Evolutionary conservation across 441 rosid genomes (phyloP).

Genomic region (Populus hybrid): DNA sequence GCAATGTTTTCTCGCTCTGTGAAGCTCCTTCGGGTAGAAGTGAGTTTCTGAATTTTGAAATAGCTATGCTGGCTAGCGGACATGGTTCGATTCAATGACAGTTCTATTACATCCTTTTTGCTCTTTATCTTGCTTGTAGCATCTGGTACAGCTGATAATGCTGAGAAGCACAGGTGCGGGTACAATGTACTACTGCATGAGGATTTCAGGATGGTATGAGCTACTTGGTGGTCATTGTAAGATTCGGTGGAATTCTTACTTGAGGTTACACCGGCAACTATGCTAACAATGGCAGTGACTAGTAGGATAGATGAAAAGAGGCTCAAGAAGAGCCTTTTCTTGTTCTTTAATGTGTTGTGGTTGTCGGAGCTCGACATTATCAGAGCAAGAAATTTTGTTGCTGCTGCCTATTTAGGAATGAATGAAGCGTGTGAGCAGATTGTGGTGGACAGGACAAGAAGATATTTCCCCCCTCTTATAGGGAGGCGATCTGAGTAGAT

Average conservation of each 20-base stretch:
- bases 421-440: neutral
- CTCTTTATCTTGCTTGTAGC: conserved; percentile 7
- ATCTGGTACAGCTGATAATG: neutral
- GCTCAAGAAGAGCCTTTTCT: neutral
- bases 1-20: conserved; percentile 43
- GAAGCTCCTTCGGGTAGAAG: neutral
- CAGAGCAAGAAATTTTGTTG: neutral
- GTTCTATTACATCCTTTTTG: conserved; percentile 6
- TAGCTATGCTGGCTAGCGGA: neutral
- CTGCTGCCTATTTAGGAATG: neutral
- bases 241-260: neutral
- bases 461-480: neutral
- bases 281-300: neutral
- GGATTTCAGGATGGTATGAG: conserved; percentile 3
- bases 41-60: conserved; percentile 1
- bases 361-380: neutral
- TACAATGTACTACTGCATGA: neutral
- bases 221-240: neutral
- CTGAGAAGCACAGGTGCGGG: conserved; percentile 5
- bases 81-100: neutral
- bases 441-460: neutral
- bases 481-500: neutral
- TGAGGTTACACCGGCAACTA: neutral
- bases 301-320: conserved; percentile 1
- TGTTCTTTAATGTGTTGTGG: neutral